Percentiles rank a stretch among this genome's conserved stretches.
Conservation (phyloP, 2,329 filamentous ascomycete genomes). For the Nothophaeocryptopus gaeumannii region DNA sequence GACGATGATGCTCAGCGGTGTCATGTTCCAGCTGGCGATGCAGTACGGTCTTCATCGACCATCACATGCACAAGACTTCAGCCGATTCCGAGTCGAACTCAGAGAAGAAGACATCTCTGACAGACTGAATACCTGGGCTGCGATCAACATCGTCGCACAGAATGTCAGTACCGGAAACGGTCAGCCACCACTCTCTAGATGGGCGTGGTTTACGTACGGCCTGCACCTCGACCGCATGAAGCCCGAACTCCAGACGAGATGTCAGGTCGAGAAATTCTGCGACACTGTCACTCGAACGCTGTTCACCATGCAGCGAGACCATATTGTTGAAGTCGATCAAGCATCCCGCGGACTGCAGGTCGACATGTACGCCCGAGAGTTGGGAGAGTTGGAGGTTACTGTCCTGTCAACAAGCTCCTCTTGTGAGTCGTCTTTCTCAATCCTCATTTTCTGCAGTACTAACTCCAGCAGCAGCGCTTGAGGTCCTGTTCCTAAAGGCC, state of each 20-base stretch:
- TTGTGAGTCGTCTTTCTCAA: constrained; percentile 23
- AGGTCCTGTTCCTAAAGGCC: constrained; percentile 65
- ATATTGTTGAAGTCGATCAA: constrained; percentile 52
- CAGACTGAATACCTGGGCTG: constrained; percentile 76
- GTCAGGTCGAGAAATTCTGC: constrained; percentile 71
- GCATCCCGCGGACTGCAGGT: constrained; percentile 37
- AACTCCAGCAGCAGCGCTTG: constrained; percentile 38
- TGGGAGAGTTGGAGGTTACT: constrained; percentile 38
- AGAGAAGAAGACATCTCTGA: constrained; percentile 78
- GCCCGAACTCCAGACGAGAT: constrained; percentile 63
- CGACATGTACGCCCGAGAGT: constrained; percentile 37
- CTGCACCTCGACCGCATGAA: constrained; percentile 64
- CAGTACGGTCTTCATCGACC: constrained; percentile 79
- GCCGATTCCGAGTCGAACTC: constrained; percentile 62
- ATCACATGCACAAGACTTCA: constrained; percentile 80
- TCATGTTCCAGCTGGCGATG: constrained; percentile 85
- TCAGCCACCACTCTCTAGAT: constrained; percentile 60
- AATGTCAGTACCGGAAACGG: constrained; percentile 78
- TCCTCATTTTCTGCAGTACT: not conserved
- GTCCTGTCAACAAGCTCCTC: constrained; percentile 33
- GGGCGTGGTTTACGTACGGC: constrained; percentile 67
- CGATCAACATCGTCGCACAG: constrained; percentile 80
- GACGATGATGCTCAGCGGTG: constrained; percentile 75
- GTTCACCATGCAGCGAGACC: constrained; percentile 74
- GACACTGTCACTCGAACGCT: constrained; percentile 77